Conservation (phyloP, 768 basidiomycete species). For the Agaricus subrufescens region DNA sequence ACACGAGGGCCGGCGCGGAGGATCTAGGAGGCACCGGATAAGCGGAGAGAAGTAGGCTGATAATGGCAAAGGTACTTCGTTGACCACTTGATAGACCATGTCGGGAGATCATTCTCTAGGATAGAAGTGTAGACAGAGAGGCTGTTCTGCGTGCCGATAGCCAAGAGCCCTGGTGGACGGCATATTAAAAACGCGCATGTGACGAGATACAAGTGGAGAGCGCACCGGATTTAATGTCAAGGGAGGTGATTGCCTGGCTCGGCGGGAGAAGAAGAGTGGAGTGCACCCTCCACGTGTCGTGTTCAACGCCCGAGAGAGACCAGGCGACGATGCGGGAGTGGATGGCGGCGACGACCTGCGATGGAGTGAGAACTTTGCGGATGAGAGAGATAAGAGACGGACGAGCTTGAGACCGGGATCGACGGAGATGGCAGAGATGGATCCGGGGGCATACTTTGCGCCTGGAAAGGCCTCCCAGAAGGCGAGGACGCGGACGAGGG, state of each 20-base stretch:
- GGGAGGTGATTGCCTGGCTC: slow-evolving; percentile 46
- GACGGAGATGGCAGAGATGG: slow-evolving; percentile 59
- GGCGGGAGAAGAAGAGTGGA: slow-evolving; percentile 70
- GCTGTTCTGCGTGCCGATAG: slow-evolving; percentile 54
- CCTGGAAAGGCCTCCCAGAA: slow-evolving; percentile 82
- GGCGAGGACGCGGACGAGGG: slow-evolving; percentile 63
- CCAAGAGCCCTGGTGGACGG: slow-evolving; percentile 57
- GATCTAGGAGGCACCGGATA: slow-evolving; percentile 2
- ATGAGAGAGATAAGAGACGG: slow-evolving; percentile 25
- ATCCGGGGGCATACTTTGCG: slow-evolving; percentile 33
- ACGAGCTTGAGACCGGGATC: slow-evolving; percentile 83
- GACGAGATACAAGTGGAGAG: slow-evolving; percentile 4
- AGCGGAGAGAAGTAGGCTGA: not conserved
- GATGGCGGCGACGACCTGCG: slow-evolving; percentile 70
- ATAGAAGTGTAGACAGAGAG: slow-evolving; percentile 75
- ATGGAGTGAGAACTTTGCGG: slow-evolving; percentile 9
- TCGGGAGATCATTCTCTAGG: slow-evolving; percentile 77
- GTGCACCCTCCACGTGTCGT: slow-evolving; percentile 73
- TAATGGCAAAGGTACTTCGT: slow-evolving; percentile 38
- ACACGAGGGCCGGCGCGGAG: slow-evolving; percentile 26
- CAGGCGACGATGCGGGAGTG: slow-evolving; percentile 69
- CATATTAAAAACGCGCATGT: not conserved
- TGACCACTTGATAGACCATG: slow-evolving; percentile 80
- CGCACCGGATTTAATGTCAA: slow-evolving; percentile 75
- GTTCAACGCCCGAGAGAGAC: slow-evolving; percentile 64